Conservation (phyloP, 352 stramenopile genomes). For the Pilasporangium apinafurcum region DNA sequence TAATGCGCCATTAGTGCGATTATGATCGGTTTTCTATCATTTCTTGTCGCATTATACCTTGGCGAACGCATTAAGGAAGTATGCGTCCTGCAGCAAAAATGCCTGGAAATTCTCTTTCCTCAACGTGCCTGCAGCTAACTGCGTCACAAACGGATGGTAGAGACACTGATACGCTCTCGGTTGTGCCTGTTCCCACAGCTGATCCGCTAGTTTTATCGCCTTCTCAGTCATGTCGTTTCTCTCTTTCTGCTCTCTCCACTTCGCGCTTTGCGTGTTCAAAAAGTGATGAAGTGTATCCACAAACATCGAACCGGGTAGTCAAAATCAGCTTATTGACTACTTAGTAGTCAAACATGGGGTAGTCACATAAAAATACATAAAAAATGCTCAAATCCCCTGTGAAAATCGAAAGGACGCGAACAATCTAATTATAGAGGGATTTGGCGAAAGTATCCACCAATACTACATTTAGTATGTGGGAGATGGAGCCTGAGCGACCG, state of each 20-base stretch:
- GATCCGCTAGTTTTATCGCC: slow-evolving; percentile 3
- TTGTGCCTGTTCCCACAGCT: slow-evolving; percentile 26
- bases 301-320: background rate
- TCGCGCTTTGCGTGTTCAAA: slow-evolving; percentile 1
- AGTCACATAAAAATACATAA: background rate
- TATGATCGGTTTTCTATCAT: background rate
- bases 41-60: too few relatives aligned
- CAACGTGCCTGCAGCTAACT: slow-evolving; percentile 25
- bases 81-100: slow-evolving; percentile 53
- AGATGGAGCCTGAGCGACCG: too few relatives aligned
- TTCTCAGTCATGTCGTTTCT: slow-evolving; percentile 1
- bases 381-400: background rate
- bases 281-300: background rate
- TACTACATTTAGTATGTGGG: too few relatives aligned
- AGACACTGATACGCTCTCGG: slow-evolving; percentile 22
- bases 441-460: too few relatives aligned
- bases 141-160: slow-evolving; percentile 49
- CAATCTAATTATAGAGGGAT: slow-evolving; percentile 6
- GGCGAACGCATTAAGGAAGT: slow-evolving; percentile 41
- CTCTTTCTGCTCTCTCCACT: background rate
- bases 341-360: too few relatives aligned
- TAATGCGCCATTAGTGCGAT: too few relatives aligned
- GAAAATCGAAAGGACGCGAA: slow-evolving; percentile 1
- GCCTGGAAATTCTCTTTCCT: slow-evolving; percentile 21
- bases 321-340: background rate